These are phyloP conservation scores for Candida namnaoensis DNA, from an alignment of 805 yeast species.

Conservation along the genomic window DNA sequence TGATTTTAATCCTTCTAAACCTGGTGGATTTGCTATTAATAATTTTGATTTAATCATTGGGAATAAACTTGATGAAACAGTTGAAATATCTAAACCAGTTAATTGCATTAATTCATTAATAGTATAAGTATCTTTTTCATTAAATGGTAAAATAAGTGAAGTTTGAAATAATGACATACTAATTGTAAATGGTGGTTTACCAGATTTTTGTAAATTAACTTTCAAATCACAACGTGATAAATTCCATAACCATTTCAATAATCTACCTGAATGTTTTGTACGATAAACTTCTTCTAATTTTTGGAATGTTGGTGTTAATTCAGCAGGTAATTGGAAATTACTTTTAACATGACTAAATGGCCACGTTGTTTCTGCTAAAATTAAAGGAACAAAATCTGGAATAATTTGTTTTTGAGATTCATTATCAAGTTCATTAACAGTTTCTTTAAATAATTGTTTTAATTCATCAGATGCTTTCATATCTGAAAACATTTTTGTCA, in stretches of 20 bases:
- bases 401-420: slow-evolving; percentile 22
- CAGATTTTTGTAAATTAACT: slow-evolving; percentile 75
- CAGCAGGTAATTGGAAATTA: slow-evolving; percentile 53
- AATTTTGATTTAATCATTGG: slow-evolving; percentile 78
- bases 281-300: slow-evolving; percentile 63
- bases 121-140: slow-evolving; percentile 53
- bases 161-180: slow-evolving; percentile 82
- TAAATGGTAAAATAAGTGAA: slow-evolving; percentile 79
- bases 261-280: slow-evolving; percentile 75
- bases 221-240: slow-evolving; percentile 86
- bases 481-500: slow-evolving; percentile 94
- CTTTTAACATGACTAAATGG: slow-evolving; percentile 41
- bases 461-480: slow-evolving; percentile 78
- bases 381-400: slow-evolving; percentile 59
- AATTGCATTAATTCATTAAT: slow-evolving; percentile 51
- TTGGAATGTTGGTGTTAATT: slow-evolving; percentile 54
- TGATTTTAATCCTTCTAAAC: slow-evolving; percentile 39
- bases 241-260: slow-evolving; percentile 94
- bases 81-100: slow-evolving; percentile 59
- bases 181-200: slow-evolving; percentile 73
- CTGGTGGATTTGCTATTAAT: slow-evolving; percentile 57
- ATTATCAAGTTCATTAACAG: slow-evolving; percentile 24
- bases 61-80: slow-evolving; percentile 65
- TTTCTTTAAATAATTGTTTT: slow-evolving; percentile 46
- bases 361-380: slow-evolving; percentile 89